phyloP scores from a whole-genome alignment of 2,329 filamentous ascomycete species.

The Ceratocystis cacaofunesta region DNA sequence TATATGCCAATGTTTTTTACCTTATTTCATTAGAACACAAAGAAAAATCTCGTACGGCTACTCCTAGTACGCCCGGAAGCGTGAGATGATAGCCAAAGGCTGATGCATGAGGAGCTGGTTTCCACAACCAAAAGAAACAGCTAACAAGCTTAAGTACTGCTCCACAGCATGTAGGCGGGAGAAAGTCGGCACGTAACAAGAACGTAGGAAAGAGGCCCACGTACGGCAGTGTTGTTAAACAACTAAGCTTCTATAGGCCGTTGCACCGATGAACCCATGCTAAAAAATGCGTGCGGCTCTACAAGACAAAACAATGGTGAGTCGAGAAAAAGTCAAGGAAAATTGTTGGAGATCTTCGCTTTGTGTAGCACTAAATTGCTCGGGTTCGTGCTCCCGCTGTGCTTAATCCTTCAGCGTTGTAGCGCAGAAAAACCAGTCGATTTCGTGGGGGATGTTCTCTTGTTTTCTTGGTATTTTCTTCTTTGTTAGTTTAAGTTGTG shows the following conservation, averaged over 20 bases:
- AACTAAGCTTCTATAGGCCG: not conserved
- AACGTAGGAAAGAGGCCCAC: not conserved
- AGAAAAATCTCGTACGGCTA: not conserved
- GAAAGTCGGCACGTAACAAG: not conserved
- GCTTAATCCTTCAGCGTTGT: not conserved
- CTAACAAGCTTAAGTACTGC: not conserved
- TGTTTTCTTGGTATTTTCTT: not conserved
- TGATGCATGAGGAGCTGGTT: not conserved
- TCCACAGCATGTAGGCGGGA: not conserved
- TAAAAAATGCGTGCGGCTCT: not conserved
- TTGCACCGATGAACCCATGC: not conserved
- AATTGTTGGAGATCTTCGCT: not conserved
- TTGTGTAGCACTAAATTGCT: not conserved
- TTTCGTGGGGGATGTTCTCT: not conserved
- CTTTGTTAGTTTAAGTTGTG: no score
- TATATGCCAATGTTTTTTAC: no score
- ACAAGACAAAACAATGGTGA: not conserved
- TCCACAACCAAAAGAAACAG: not conserved
- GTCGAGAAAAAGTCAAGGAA: not conserved
- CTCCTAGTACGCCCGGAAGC: not conserved
- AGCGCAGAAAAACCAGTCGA: not conserved
- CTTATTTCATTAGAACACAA: no score
- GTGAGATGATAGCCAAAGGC: not conserved
- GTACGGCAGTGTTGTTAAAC: not conserved
- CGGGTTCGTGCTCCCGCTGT: constrained; percentile 4